A percentile compares a stretch with the other conserved stretches of the same genome.
phyloP scores from a whole-genome alignment of 306 rosid species.

The Trifolium pratense region DNA sequence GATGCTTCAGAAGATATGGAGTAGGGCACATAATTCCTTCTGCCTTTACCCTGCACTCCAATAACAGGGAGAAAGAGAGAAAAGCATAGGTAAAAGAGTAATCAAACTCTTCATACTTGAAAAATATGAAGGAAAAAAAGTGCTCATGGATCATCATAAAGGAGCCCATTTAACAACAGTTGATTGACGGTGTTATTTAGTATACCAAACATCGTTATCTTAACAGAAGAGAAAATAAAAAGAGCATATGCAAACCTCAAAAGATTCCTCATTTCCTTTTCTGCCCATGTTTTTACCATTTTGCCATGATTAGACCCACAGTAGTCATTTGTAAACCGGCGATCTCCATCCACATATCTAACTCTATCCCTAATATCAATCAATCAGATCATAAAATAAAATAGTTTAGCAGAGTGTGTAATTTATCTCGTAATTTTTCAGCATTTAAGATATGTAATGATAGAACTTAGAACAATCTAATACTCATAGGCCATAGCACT shows the following conservation, averaged over 20 bases:
- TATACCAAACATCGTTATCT: background rate
- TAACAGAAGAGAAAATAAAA: background rate
- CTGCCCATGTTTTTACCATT: constrained; percentile 97
- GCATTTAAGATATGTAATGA: background rate
- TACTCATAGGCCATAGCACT: constrained; percentile 35
- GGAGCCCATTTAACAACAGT: no score
- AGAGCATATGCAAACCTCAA: constrained; percentile 58
- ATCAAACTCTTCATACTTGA: constrained; percentile 14
- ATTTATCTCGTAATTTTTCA: background rate
- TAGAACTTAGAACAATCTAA: constrained; percentile 33
- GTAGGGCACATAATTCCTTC: constrained; percentile 83
- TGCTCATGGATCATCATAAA: no score
- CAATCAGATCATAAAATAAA: constrained; percentile 30
- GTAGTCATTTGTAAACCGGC: constrained; percentile 82
- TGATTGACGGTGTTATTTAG: background rate
- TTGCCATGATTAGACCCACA: constrained; percentile 90
- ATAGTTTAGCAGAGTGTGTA: background rate
- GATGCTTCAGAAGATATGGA: constrained; percentile 61
- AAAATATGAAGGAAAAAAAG: background rate
- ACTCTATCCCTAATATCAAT: constrained; percentile 89
- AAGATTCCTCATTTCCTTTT: constrained; percentile 92
- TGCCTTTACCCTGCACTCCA: constrained; percentile 70
- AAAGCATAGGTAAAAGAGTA: constrained; percentile 2
- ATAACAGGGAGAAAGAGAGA: background rate
- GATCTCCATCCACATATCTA: constrained; percentile 91